Evolutionary conservation across 2,329 filamentous ascomycete species (phyloP).

Genomic region (Neonectria punicea): DNA sequence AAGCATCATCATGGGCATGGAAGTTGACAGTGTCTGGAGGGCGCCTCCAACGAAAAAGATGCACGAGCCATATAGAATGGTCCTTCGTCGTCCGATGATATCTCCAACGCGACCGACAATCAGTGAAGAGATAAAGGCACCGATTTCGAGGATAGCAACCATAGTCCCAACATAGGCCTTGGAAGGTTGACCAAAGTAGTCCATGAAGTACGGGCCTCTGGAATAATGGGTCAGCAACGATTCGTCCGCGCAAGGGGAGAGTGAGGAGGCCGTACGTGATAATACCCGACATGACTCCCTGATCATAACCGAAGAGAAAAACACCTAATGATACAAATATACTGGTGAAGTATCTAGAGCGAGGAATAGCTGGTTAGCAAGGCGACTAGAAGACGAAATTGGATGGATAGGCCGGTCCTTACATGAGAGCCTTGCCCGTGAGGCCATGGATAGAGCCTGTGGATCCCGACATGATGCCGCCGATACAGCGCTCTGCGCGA

Average conservation of each 20-base stretch:
- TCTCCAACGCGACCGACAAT: slow-evolving; percentile 90
- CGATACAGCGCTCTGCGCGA: slow-evolving; percentile 76
- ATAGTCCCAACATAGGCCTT: slow-evolving; percentile 92
- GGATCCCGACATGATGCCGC: slow-evolving; percentile 86
- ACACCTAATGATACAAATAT: slow-evolving; percentile 89
- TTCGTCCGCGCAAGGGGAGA: not conserved
- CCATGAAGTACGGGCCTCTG: slow-evolving; percentile 87
- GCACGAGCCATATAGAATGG: slow-evolving; percentile 92
- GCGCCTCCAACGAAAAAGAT: slow-evolving; percentile 88
- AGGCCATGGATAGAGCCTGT: slow-evolving; percentile 85
- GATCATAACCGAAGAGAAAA: slow-evolving; percentile 90
- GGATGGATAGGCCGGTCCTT: slow-evolving; percentile 45
- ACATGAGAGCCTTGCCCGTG: slow-evolving; percentile 95
- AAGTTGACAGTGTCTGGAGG: slow-evolving; percentile 82
- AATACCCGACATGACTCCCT: slow-evolving; percentile 86
- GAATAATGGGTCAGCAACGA: slow-evolving; percentile 36
- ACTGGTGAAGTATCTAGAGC: slow-evolving; percentile 87
- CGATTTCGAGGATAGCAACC: slow-evolving; percentile 95
- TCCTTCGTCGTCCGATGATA: slow-evolving; percentile 86
- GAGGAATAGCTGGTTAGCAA: slow-evolving; percentile 27
- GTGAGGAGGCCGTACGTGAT: slow-evolving; percentile 64
- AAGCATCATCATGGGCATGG: slow-evolving; percentile 89
- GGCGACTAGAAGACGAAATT: not conserved
- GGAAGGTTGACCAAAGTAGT: slow-evolving; percentile 92
- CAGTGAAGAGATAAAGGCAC: slow-evolving; percentile 90